Evolutionary conservation across 2,329 filamentous ascomycete species (phyloP).

Genomic region (Podosphaera xanthii): DNA sequence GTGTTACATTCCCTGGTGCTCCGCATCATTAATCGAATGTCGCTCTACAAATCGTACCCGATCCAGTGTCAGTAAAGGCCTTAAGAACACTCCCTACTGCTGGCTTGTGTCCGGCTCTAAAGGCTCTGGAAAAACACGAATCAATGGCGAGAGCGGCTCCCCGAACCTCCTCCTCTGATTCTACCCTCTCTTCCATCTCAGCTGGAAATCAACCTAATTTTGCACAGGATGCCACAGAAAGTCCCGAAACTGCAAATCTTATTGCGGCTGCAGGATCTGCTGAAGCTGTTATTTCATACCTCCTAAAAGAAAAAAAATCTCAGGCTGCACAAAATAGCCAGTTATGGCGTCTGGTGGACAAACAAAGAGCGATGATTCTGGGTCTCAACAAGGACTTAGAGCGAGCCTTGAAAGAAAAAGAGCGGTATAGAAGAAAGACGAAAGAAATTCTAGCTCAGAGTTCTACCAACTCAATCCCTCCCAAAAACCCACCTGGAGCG

Average conservation of each 20-base stretch:
- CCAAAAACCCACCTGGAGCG: background rate
- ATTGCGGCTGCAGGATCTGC: constrained; percentile 71
- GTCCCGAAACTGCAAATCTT: constrained; percentile 56
- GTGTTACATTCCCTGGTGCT: constrained; percentile 7
- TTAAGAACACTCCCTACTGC: constrained; percentile 7
- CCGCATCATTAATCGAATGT: constrained; percentile 13
- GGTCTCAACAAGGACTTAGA: constrained; percentile 90
- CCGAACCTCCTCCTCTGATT: constrained; percentile 78
- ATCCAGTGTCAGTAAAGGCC: constrained; percentile 12
- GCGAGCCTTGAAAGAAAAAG: constrained; percentile 76
- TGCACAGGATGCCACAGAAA: constrained; percentile 27
- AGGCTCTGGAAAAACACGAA: constrained; percentile 10
- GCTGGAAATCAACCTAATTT: constrained; percentile 34
- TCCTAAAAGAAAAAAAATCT: constrained; percentile 79
- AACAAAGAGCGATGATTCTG: constrained; percentile 81
- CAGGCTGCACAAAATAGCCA: constrained; percentile 77
- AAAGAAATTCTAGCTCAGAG: constrained; percentile 41
- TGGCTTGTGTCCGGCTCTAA: constrained; percentile 13
- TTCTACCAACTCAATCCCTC: constrained; percentile 6
- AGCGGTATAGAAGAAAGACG: constrained; percentile 73
- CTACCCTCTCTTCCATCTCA: constrained; percentile 62
- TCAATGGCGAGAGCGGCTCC: constrained; percentile 21
- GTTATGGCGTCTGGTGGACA: constrained; percentile 86
- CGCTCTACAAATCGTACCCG: constrained; percentile 15
- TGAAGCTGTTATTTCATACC: constrained; percentile 68